phyloP scores from a whole-genome alignment of 352 stramenopile genomes.

The Pythium chondricola region DNA sequence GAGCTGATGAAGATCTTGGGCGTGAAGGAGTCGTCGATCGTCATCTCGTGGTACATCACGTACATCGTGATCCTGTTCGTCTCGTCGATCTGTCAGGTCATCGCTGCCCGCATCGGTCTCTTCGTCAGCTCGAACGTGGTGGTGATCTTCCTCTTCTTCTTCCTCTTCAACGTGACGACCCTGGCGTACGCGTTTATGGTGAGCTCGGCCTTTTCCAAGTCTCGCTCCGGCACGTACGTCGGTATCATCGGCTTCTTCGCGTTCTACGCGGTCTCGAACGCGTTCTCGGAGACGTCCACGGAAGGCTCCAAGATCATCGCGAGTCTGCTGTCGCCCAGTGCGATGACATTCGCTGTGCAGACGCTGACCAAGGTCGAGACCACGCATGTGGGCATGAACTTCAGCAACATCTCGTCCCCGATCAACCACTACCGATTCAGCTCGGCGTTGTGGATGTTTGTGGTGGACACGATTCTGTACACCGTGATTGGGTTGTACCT shows the following conservation, averaged over 20 bases:
- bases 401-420: conserved; percentile 26
- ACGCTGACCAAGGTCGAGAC: conserved; percentile 35
- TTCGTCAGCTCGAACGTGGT: conserved; percentile 14
- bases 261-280: conserved; percentile 22
- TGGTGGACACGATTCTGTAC: conserved; percentile 87
- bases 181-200: conserved; percentile 28
- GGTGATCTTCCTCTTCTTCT: conserved; percentile 29
- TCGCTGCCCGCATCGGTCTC: conserved; percentile 30
- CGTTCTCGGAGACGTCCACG: conserved; percentile 14
- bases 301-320: conserved; percentile 27
- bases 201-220: conserved; percentile 28
- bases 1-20: conserved; percentile 86
- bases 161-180: conserved; percentile 24
- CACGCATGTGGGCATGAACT: conserved; percentile 32
- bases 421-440: conserved; percentile 54
- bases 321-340: conserved; percentile 31
- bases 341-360: conserved; percentile 42
- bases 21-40: conserved; percentile 66
- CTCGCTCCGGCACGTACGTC: conserved; percentile 65
- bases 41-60: conserved; percentile 76
- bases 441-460: conserved; percentile 61
- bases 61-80: conserved; percentile 81
- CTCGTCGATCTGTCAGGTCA: conserved; percentile 42
- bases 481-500: conserved; percentile 87
- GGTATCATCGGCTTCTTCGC: conserved; percentile 22